Base-by-base conservation (phyloP, 2,329 filamentous ascomycete genomes). In the Exophiala mesophila region DNA sequence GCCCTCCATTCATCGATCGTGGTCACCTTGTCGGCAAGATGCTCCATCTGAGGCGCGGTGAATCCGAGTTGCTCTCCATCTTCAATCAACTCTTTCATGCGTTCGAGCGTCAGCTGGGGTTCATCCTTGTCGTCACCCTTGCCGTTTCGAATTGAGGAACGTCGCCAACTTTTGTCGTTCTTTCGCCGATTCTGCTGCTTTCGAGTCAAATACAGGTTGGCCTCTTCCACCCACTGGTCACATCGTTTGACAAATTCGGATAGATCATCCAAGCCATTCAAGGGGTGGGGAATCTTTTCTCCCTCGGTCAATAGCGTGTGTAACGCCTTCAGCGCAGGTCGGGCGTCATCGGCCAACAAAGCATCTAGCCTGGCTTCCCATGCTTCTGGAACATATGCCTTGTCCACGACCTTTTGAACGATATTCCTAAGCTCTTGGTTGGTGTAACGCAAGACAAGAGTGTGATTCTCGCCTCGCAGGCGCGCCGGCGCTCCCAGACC, bases 131-230 rank as follows among this genome's bases (percentile, higher is more conserved):
- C 87, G 65, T 94, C 92, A 55, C 84, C 75, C 58, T 96, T 89
- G 41, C 84, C 78, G 38, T 81, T 83, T 63, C 85, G 90, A 37
- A 82, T 74, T 38, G 67, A 66, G 55, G 77, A 78, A 57, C 79
- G 83, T 52, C 88, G 85, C 80, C 85, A 92, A 32, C 78, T 78
- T 60, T 88, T 92, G 58, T 96, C 90, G 63, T 85, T 94, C 67
- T 97, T 97, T 49, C 90, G 87, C 50, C 92, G 85, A 60, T 94
- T 94, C 66, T 96, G 90, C 69, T 96, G 90, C 70, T 98, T 98
- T 56, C 92, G 85, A 45, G 92, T 89, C 59, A 89, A 95, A 70
- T 94, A 98, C 61, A 85, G 89, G 58, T 87, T 92, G 53, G 92
- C 92, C 68, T 97, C 90, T 58, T 97, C 92, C 50, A 96, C 88